Evolutionary conservation across 805 yeast genomes (phyloP), one percentile per base, ranked within the genome.

Genomic region (Candida schatavii): DNA sequence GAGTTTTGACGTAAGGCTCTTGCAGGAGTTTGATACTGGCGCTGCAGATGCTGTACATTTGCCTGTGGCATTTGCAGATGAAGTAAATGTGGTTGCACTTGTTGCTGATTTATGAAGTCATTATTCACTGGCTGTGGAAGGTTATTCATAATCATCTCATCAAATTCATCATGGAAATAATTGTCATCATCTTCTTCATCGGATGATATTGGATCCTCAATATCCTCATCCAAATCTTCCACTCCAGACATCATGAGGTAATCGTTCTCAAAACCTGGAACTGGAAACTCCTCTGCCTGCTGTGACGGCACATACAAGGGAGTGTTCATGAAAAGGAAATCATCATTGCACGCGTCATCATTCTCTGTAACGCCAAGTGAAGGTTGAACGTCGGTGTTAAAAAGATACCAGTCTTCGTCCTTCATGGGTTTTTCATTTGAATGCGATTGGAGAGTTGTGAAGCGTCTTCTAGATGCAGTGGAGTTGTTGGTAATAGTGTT

Each of bases 331-430:
- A 40, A 48, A 27, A 48, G 40, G 41, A 36, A 50, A 36, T 61
- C 62, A 35, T 61, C 64, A 44, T 55, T 51, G 45, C 43, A 46
- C 4, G 17, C 45, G 17, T 45, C 34, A 20, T 54, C 47, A 32
- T 46, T 48, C 43, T 55, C 56, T 37, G 56, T 52, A 38, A 66
- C 55, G 40, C 68, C 51, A 28, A 64, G 64, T 25, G 70, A 64
- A 20, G 75, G 75, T 49, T 66, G 68, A 21, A 68, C 62, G 50
- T 68, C 65, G 7, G 75, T 64, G 48, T 69, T 66, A 54, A 57
- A 66, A 49, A 68, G 59, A 41, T 59, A 57, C 46, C 55, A 62
- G 42, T 67, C 71, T 21, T 67, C 71, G 33, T 64, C 68, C 41
- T 62, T 59, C 38, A 47, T 48, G 23, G 38, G 40, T n/a, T 34